Evolutionary conservation across 805 yeast species (phyloP).

Genomic region (Myxozyma neotropica): DNA sequence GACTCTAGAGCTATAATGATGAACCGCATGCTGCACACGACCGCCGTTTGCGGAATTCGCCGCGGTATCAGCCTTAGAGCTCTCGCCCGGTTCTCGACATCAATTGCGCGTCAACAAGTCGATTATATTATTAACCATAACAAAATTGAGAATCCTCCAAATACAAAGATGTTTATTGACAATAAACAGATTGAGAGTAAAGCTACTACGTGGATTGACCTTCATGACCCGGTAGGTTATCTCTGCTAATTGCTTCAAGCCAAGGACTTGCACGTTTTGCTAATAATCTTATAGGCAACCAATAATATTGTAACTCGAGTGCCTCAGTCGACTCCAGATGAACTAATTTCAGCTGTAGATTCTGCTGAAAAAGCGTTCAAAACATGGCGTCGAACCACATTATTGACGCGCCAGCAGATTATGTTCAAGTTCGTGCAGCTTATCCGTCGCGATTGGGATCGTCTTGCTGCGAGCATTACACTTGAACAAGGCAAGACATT

Average conservation of each 20-base stretch:
- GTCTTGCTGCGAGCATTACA: conserved; percentile 65
- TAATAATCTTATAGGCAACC: conserved; percentile 51
- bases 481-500: conserved; percentile 78
- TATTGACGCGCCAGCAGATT: conserved; percentile 59
- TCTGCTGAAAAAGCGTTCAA: conserved; percentile 66
- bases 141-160: conserved; percentile 38
- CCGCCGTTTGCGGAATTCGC: too few relatives aligned
- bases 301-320: conserved; percentile 64
- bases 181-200: conserved; percentile 55
- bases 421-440: conserved; percentile 69
- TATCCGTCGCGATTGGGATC: conserved; percentile 65
- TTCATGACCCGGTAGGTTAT: conserved; percentile 61
- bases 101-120: neutral
- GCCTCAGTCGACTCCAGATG: conserved; percentile 70
- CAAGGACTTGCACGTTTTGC: neutral
- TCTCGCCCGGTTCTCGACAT: too few relatives aligned
- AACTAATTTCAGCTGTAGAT: conserved; percentile 64
- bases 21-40: too few relatives aligned
- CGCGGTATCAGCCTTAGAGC: too few relatives aligned
- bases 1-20: too few relatives aligned
- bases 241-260: neutral
- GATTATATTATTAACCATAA: conserved; percentile 22
- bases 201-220: conserved; percentile 63
- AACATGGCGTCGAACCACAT: conserved; percentile 55
- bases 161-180: conserved; percentile 46